These are phyloP conservation scores for Lactarius vividus DNA, from an alignment of 768 basidiomycete genomes.

Conservation along the genomic window DNA sequence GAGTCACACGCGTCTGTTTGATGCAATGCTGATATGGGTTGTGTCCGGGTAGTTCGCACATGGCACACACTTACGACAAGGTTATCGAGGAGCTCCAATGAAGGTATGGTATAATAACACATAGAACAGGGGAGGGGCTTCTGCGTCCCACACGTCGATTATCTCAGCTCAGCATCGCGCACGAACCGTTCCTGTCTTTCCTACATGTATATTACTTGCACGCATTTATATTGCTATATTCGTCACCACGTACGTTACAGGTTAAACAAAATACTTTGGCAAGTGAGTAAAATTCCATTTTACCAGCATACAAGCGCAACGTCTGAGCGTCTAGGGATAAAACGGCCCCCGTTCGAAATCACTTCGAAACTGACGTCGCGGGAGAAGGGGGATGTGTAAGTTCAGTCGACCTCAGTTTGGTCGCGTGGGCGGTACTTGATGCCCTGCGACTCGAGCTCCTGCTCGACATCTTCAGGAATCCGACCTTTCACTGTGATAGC, in stretches of 20 bases:
- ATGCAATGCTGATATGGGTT: slow-evolving; percentile 2
- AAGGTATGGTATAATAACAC: background rate
- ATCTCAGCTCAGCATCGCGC: background rate
- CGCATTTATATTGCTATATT: slow-evolving; percentile 5
- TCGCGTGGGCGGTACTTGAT: slow-evolving; percentile 87
- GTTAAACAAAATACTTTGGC: background rate
- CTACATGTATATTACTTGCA: slow-evolving; percentile 2
- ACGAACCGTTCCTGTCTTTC: background rate
- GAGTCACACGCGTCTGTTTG: slow-evolving; percentile 28
- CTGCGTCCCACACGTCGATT: background rate
- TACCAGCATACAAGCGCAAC: background rate
- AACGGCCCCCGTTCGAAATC: background rate
- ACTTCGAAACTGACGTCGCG: background rate
- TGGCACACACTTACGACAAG: slow-evolving; percentile 79
- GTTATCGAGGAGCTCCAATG: slow-evolving; percentile 60
- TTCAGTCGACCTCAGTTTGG: slow-evolving; percentile 68
- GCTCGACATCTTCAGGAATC: slow-evolving; percentile 81
- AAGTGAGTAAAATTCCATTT: background rate
- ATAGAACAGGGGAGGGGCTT: background rate
- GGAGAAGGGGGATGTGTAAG: background rate
- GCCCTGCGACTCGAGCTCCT: slow-evolving; percentile 69
- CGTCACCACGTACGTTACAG: slow-evolving; percentile 9
- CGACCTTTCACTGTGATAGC: slow-evolving; percentile 86
- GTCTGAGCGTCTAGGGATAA: background rate
- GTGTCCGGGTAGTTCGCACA: slow-evolving; percentile 52